A percentile compares a stretch with the other conserved stretches of the same genome.
Conservation (phyloP, 495 filamentous ascomycete genomes). For the Rostrohypoxylon terebratum region DNA sequence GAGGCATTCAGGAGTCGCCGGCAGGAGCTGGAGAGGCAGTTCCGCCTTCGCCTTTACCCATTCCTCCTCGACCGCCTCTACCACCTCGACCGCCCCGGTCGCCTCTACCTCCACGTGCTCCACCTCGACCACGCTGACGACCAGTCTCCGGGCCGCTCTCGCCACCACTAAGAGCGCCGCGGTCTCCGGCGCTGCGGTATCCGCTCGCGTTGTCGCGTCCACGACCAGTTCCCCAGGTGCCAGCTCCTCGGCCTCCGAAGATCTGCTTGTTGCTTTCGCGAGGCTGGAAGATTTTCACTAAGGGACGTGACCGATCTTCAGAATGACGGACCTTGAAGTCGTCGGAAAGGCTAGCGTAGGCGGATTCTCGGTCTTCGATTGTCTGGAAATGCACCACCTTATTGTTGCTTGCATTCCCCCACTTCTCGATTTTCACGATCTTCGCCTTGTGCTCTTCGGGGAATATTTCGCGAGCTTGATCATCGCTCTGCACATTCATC, state of each 20-base stretch:
- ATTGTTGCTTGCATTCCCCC: conserved; percentile 74
- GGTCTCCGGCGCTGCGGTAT: conserved; percentile 70
- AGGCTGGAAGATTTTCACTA: conserved; percentile 82
- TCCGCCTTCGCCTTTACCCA: conserved; percentile 66
- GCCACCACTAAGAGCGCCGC: conserved; percentile 58
- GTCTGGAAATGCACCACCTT: conserved; percentile 84
- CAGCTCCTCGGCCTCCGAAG: conserved; percentile 68
- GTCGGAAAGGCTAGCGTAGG: conserved; percentile 75
- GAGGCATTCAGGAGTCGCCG: conserved; percentile 60
- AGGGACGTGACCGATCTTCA: conserved; percentile 76
- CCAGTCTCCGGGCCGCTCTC: conserved; percentile 85
- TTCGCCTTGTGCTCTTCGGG: conserved; percentile 82
- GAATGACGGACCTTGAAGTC: conserved; percentile 76
- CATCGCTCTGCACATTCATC: conserved; percentile 78
- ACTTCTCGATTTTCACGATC: conserved; percentile 81
- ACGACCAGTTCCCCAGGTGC: conserved; percentile 78
- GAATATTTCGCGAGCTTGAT: conserved; percentile 82
- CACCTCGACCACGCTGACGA: conserved; percentile 72
- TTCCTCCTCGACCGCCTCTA: conserved; percentile 69
- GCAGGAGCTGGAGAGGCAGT: conserved; percentile 63
- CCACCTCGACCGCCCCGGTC: conserved; percentile 67
- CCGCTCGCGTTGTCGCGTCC: conserved; percentile 69
- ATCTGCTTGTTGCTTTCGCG: conserved; percentile 63
- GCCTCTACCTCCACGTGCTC: conserved; percentile 65
- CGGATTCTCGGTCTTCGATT: conserved; percentile 79